Conservation (phyloP, 768 basidiomycete species). For the Rubroboletus satanas region DNA sequence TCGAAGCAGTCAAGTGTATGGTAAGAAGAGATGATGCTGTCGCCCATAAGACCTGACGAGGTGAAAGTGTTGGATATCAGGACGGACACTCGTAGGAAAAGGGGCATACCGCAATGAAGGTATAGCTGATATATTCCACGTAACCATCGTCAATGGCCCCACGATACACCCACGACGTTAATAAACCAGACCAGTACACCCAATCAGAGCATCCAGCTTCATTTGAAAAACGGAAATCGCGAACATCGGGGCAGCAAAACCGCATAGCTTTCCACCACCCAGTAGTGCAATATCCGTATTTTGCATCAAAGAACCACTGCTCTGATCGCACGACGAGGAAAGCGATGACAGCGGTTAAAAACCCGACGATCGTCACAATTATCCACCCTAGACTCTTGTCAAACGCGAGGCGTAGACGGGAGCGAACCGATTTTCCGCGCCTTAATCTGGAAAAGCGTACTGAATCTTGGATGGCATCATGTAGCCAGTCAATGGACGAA, state of each 20-base stretch:
- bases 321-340: slow-evolving; percentile 85
- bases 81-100: not conserved
- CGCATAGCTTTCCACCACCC: slow-evolving; percentile 71
- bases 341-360: slow-evolving; percentile 80
- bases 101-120: slow-evolving; percentile 68
- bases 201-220: slow-evolving; percentile 59
- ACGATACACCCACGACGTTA: slow-evolving; percentile 32
- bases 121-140: slow-evolving; percentile 70
- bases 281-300: slow-evolving; percentile 79
- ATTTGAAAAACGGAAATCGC: slow-evolving; percentile 1
- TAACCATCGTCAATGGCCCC: slow-evolving; percentile 30
- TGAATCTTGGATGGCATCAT: slow-evolving; percentile 94
- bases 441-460: slow-evolving; percentile 72
- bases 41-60: slow-evolving; percentile 64
- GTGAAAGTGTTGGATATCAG: not conserved
- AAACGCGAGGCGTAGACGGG: slow-evolving; percentile 54
- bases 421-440: slow-evolving; percentile 64
- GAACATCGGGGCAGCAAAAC: slow-evolving; percentile 69
- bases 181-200: slow-evolving; percentile 68
- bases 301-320: slow-evolving; percentile 86
- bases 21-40: slow-evolving; percentile 75
- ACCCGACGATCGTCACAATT: slow-evolving; percentile 83
- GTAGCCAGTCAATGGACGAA: slow-evolving; percentile 93
- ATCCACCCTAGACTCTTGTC: slow-evolving; percentile 88
- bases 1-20: slow-evolving; percentile 81